Base-by-base conservation (phyloP, 2,329 filamentous ascomycete genomes). In the Cercospora beticola region DNA sequence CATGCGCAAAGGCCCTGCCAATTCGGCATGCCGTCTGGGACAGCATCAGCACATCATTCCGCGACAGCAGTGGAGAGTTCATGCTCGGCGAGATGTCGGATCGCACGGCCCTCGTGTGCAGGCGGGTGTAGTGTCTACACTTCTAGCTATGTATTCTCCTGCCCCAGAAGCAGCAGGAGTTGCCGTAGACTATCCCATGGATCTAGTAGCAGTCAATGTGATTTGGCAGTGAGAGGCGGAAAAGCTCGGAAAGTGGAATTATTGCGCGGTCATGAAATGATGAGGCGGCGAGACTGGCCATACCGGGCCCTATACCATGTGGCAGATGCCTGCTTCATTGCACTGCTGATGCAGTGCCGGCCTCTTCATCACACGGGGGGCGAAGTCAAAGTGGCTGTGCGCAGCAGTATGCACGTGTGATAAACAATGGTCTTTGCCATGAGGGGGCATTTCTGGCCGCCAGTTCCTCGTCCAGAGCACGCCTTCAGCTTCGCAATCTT, bases 11-110 rank as follows among this genome's bases (percentile, higher is more conserved):
- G 1, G 81, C 79, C 61, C 81, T 74, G 28, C 81, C 81, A 49
- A 81, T 80, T 69, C 79, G 82, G 81, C 81, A 83, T 23, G 82
- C 82, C 52, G 79, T 77, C 72, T 83, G 82, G 5, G 81, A 83
- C 16, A 83, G 77, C 78, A 82, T 81, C 49, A 84, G 72, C 21
- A 83, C 81, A 74, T 83, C 82, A 66, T 82, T 82, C 9, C 77
- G 65, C 3, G 73, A 74, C n/a, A 76, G 72, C 12, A 73, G 71
- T 65, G 71, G 71, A 56, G 72, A 62, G 12, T 72, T 72, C 74
- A 76, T 76, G 36, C 28, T 64, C 62, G 62, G 52, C 62, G 49
- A 54, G 49, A 54, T 54, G 49, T 54, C 49, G 49, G 49, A 54
- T 26, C 21, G 49, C 49, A 54, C 49, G 49, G 12, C 23, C 21